Evolutionary conservation across 164 flowering plant genomes (phyloP).

Genomic region (Echeveria elegans): DNA sequence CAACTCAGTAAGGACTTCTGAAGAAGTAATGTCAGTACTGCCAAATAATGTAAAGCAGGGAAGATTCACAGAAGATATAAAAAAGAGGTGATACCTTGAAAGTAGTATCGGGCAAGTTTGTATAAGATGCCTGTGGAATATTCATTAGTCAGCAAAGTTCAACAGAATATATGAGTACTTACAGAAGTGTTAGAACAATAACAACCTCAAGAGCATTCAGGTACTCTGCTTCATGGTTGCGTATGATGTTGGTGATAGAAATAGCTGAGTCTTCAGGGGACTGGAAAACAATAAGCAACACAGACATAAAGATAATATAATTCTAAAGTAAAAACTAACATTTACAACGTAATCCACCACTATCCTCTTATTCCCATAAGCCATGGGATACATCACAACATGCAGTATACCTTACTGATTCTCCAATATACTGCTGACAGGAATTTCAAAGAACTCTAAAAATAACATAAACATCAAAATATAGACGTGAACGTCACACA

Average conservation of each 20-base stretch:
- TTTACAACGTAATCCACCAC: not conserved
- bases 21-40: not conserved
- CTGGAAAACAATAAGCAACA: conserved; percentile 26
- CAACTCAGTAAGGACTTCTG: not conserved
- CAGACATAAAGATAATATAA: not conserved
- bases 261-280: conserved; percentile 72
- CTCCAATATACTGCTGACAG: not conserved
- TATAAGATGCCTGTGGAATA: conserved; percentile 57
- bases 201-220: conserved; percentile 75
- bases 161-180: not conserved
- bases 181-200: not conserved
- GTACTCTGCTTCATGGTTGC: conserved; percentile 90
- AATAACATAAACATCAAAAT: not conserved
- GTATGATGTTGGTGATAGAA: conserved; percentile 61
- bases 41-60: not conserved
- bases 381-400: not conserved
- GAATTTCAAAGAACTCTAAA: not conserved
- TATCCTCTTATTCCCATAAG: not conserved
- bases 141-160: conserved; percentile 19
- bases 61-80: not conserved
- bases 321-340: not conserved
- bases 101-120: conserved; percentile 85
- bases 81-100: conserved; percentile 57
- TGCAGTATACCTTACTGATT: not conserved
- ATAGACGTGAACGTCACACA: not conserved